phyloP scores from a whole-genome alignment of 78 protist genomes.

The Dictyostelium purpureum region DNA sequence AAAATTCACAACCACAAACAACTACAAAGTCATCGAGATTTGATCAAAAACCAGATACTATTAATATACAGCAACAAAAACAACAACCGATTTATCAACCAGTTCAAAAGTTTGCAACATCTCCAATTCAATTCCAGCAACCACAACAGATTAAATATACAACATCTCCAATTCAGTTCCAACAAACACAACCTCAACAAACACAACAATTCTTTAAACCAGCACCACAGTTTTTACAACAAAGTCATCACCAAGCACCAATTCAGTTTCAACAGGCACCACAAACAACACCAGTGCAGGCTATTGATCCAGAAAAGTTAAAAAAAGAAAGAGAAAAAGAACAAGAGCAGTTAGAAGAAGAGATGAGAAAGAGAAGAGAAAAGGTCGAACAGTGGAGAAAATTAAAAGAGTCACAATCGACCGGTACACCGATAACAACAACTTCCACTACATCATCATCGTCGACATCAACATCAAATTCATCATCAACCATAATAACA shows the following conservation, averaged over 20 bases:
- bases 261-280: constrained; percentile 1
- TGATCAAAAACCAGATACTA: not conserved
- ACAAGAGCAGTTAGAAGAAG: constrained; percentile 44
- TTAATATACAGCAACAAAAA: not conserved
- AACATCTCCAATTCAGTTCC: not conserved
- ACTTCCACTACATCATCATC: constrained; percentile 1
- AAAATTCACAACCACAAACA: not conserved
- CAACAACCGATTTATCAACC: not conserved
- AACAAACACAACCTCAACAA: not conserved
- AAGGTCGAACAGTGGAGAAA: constrained; percentile 77
- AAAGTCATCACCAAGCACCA: not conserved
- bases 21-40: not conserved
- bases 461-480: not conserved
- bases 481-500: not conserved
- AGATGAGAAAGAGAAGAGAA: constrained; percentile 77
- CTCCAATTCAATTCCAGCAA: not conserved
- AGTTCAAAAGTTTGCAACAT: not conserved
- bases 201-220: too few relatives aligned
- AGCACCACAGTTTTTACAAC: not conserved
- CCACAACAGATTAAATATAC: not conserved
- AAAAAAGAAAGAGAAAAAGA: constrained; percentile 51
- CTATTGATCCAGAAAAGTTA: constrained; percentile 21
- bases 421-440: not conserved
- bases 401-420: not conserved
- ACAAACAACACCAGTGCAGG: not conserved